Conservation (phyloP, 768 basidiomycete genomes). For the Boletus sp. region DNA sequence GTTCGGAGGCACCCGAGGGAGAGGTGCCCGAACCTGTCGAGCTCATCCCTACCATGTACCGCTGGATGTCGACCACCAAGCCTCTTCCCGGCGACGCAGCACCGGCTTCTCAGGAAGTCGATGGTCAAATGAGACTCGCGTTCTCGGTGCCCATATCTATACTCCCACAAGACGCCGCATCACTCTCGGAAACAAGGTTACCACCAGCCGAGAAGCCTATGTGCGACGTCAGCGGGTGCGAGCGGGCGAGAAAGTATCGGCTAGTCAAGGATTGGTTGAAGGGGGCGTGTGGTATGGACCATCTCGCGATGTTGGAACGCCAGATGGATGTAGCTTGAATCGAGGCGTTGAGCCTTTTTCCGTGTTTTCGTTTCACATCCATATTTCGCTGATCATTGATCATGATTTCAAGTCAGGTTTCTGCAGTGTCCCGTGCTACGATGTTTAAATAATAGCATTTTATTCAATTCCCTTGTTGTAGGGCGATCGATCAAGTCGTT, state of each 20-base stretch:
- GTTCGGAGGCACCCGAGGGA: conserved; percentile 35
- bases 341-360: background rate
- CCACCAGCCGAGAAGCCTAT: conserved; percentile 13
- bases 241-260: conserved; percentile 56
- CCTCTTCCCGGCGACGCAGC: conserved; percentile 4
- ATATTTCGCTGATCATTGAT: background rate
- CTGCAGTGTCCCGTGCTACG: background rate
- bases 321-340: conserved; percentile 12
- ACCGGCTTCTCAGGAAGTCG: conserved; percentile 1
- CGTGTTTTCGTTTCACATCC: background rate
- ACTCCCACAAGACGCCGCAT: conserved; percentile 13
- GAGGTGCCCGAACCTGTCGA: conserved; percentile 43
- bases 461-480: background rate
- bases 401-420: too few relatives aligned
- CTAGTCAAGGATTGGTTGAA: conserved; percentile 59
- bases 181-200: conserved; percentile 9
- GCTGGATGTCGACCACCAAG: conserved; percentile 67
- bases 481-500: background rate
- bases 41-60: conserved; percentile 55
- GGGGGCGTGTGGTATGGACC: conserved; percentile 63
- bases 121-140: conserved; percentile 41
- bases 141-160: conserved; percentile 53
- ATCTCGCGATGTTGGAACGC: conserved; percentile 56
- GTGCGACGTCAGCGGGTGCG: conserved; percentile 63
- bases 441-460: background rate